Conservation (phyloP, 2,329 filamentous ascomycete species). For the Dothidotthia symphoricarpi region DNA sequence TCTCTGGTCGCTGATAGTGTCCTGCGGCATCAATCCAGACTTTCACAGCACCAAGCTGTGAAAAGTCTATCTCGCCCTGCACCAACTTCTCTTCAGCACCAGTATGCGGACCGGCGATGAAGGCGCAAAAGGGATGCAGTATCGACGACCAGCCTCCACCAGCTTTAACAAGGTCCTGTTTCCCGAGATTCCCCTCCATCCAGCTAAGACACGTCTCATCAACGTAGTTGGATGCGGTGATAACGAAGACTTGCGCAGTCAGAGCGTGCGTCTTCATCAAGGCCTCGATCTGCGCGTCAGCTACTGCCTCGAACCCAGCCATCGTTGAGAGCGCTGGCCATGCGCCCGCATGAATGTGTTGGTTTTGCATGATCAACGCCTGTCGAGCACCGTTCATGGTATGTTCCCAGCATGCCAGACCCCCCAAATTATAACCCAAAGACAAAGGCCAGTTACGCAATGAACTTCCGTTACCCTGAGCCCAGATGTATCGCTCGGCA, state of each 20-base stretch:
- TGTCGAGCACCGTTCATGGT: constrained; percentile 43
- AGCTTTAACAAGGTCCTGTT: constrained; percentile 34
- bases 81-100: constrained; percentile 37
- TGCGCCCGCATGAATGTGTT: constrained; percentile 39
- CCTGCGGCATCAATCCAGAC: constrained; percentile 42
- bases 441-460: constrained; percentile 32
- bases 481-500: constrained; percentile 38
- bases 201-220: constrained; percentile 45
- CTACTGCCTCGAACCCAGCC: constrained; percentile 44
- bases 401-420: constrained; percentile 41
- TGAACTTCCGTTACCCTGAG: constrained; percentile 36
- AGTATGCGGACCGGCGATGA: constrained; percentile 36
- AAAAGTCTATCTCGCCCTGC: constrained; percentile 38
- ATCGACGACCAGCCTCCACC: constrained; percentile 41
- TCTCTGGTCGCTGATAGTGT: constrained; percentile 40
- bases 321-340: constrained; percentile 43
- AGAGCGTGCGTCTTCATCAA: constrained; percentile 50
- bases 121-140: constrained; percentile 39
- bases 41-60: constrained; percentile 34
- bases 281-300: constrained; percentile 48
- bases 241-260: constrained; percentile 48
- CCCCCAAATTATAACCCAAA: constrained; percentile 37
- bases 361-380: constrained; percentile 34
- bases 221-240: constrained; percentile 46
- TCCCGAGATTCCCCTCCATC: constrained; percentile 40